Conservation (phyloP, 1,284 basidiomycete species). For the Ganoderma boninense region DNA sequence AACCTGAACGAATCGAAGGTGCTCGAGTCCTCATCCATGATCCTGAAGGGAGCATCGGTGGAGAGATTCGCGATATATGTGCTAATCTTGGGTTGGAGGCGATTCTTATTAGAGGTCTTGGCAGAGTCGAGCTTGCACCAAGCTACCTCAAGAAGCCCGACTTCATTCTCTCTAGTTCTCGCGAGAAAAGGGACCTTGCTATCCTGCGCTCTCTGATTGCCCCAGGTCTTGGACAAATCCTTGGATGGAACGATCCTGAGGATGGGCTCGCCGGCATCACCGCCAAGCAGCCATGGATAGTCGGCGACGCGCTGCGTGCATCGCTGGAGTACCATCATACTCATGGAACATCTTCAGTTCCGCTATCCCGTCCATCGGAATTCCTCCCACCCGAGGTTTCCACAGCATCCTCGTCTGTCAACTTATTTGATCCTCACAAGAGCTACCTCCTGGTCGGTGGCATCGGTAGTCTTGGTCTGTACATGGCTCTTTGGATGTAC, state of each 20-base stretch:
- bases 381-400: not conserved
- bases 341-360: not conserved
- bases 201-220: constrained; percentile 7
- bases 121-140: not conserved
- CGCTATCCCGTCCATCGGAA: no score
- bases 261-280: constrained; percentile 1
- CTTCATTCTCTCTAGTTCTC: constrained; percentile 9
- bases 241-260: constrained; percentile 17
- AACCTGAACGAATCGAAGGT: not conserved
- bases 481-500: constrained; percentile 51
- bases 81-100: constrained; percentile 3
- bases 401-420: not conserved
- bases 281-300: constrained; percentile 11
- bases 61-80: constrained; percentile 1
- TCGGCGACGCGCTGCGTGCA: constrained; percentile 18
- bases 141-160: not conserved
- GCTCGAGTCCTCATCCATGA: constrained; percentile 5
- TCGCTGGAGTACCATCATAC: not conserved
- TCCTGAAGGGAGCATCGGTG: not conserved
- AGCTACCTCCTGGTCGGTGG: constrained; percentile 35
- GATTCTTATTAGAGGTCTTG: not conserved
- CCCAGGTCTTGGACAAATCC: not conserved
- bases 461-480: constrained; percentile 38
- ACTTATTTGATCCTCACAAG: constrained; percentile 20
- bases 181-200: not conserved